Evolutionary conservation across 2,329 filamentous ascomycete genomes (phyloP).

Genomic region (Aspergillus latus): DNA sequence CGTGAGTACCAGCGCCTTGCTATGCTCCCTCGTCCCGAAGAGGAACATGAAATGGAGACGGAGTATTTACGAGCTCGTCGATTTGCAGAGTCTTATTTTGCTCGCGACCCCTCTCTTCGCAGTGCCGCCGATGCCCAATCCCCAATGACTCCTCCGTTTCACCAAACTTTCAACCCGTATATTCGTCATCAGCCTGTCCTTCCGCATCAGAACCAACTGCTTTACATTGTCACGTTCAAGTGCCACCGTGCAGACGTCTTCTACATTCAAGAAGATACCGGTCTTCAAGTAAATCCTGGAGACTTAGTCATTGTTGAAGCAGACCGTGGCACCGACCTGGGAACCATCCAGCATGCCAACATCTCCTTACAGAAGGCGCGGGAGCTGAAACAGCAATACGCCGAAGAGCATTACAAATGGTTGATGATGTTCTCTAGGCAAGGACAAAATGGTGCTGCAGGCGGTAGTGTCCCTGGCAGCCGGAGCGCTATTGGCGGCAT

Average conservation of each 20-base stretch:
- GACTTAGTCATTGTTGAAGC: conserved; percentile 97
- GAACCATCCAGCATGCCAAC: conserved; percentile 85
- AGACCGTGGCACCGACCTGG: conserved; percentile 91
- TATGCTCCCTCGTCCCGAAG: conserved; percentile 32
- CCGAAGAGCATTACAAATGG: conserved; percentile 96
- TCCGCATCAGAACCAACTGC: conserved; percentile 43
- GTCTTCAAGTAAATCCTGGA: conserved; percentile 82
- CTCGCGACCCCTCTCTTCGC: conserved; percentile 39
- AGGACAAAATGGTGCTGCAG: conserved; percentile 50
- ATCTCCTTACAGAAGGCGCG: conserved; percentile 86
- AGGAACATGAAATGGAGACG: conserved; percentile 34
- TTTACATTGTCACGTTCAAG: conserved; percentile 92
- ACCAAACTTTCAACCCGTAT: conserved; percentile 41
- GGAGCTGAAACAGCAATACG: conserved; percentile 84
- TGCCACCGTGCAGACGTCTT: conserved; percentile 94
- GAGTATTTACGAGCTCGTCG: conserved; percentile 42
- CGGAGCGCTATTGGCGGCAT: conserved; percentile 74
- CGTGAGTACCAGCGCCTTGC: conserved; percentile 44
- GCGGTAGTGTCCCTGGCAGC: conserved; percentile 62
- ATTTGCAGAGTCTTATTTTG: conserved; percentile 47
- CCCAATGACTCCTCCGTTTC: conserved; percentile 37
- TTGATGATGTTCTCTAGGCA: conserved; percentile 97
- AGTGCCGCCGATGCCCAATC: conserved; percentile 33
- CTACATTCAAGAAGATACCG: conserved; percentile 94
- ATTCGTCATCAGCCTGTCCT: conserved; percentile 41